Base-by-base conservation (phyloP, 148 eudicot species). In the Mesembryanthemum crystallinum region DNA sequence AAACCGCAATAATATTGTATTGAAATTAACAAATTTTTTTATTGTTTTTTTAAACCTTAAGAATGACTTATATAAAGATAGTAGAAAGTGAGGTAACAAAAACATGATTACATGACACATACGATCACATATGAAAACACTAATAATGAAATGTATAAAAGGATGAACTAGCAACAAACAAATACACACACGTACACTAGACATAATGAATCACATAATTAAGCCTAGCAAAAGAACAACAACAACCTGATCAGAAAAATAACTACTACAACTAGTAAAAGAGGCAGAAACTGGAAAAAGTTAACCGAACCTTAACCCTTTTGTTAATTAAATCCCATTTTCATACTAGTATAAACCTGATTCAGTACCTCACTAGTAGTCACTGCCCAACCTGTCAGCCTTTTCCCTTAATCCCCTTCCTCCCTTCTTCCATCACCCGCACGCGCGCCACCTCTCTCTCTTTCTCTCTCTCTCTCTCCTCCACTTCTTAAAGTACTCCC, bases 371-470 rank as follows among this genome's bases (percentile, higher is more conserved):
- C n/a, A n/a, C n/a, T n/a, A n/a, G n/a, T n/a, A n/a, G n/a, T n/a
- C n/a, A n/a, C n/a, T n/a, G 30, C 67, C 70, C 79, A 63, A 80
- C 60, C 78, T 80, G 83, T 80, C 79, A 76, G 73, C 67, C 69
- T 76, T 54, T 39, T 24, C 4, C 12, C 8, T 12, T 21, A n/a
- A 12, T 3, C 42, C 73, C 52, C 32, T 69, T 76, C 65, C 55
- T 24, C 54, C 64, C 30, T 78, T 47, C 29, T 61, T 64, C 64
- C 72, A 23, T 63, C 21, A 75, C 84, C 78, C 84, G 79, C 86
- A 84, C 86, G 86, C 86, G 77, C 69, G 81, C 74, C 7, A 63
- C 1, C 25, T n/a, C n/a, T n/a, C n/a, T n/a, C n/a, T n/a, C n/a
- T n/a, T n/a, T n/a, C 74, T 13, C 33, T 8, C 51, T 28, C 37